Evolutionary conservation across 306 rosid genomes (phyloP), one percentile per base, ranked within the genome.

Genomic region (Cotoneaster glaucophyllus): DNA sequence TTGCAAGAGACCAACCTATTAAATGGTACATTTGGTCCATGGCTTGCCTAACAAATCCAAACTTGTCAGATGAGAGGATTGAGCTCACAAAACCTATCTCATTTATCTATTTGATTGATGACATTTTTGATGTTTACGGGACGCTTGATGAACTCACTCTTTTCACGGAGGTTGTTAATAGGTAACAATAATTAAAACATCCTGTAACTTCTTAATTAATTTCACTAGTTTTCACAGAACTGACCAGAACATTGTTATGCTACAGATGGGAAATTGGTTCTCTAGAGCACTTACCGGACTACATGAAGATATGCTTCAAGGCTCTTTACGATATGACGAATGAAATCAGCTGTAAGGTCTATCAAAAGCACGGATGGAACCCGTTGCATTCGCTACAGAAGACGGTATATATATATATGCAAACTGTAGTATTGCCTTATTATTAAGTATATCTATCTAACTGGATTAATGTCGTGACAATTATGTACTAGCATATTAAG

Each of bases 21-120:
- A 93, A 90, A 85, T 93, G 98, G 98, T 85, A 88, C 75, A 52
- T 82, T 2, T 86, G 88, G 81, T 83, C 94, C 4, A 26, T 89
- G 81, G 91, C 85, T 58, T 80, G 88, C 69, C 84, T 87, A 6
- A 7, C 83, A 8, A 88, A 86, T 84, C 89, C 87, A 32, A 65
- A n/a, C 45, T 71, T 78, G 22, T 83, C 96, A 24, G 77, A 87
- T 56, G 81, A 87, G 78, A 90, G 96, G 73, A 5, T 93, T 75
- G 93, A 87, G 69, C 91, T 93, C 41, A 84, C 94, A 75, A 90
- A 93, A 70, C 71, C 90, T 64, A 85, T 93, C 48, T 78, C 96
- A 39, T 78, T 93, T 64, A 71, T 93, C 58, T 90, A 88, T 63
- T 52, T 93, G 44, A 70, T 93, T 3, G 96, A 92, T 74, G 97